Conservation (phyloP, 2,329 filamentous ascomycete species). For the Endocalyx cinctus region DNA sequence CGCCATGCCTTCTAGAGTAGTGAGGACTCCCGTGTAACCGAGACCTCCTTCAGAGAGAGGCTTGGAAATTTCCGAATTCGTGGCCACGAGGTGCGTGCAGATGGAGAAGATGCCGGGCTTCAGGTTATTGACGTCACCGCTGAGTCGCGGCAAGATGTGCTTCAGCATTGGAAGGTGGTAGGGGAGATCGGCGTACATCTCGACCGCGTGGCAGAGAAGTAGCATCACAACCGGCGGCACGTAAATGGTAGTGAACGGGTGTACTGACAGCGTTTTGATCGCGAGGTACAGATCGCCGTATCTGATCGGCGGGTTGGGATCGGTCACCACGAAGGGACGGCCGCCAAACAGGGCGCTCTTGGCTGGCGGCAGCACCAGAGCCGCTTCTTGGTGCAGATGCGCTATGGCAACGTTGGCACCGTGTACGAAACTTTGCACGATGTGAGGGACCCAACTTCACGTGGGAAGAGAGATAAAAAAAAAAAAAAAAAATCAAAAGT, state of each 20-base stretch:
- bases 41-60: slow-evolving; percentile 32
- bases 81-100: slow-evolving; percentile 34
- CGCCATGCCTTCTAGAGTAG: slow-evolving; percentile 36
- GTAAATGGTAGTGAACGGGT: slow-evolving; percentile 28
- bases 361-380: slow-evolving; percentile 22
- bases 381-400: slow-evolving; percentile 37
- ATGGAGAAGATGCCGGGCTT: slow-evolving; percentile 38
- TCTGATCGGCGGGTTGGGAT: slow-evolving; percentile 36
- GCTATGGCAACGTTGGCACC: slow-evolving; percentile 37
- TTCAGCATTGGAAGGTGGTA: slow-evolving; percentile 21
- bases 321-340: slow-evolving; percentile 36
- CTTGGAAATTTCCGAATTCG: slow-evolving; percentile 26
- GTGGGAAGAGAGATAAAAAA: slow-evolving; percentile 1
- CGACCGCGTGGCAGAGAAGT: slow-evolving; percentile 31
- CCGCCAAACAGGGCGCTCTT: slow-evolving; percentile 26
- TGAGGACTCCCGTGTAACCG: slow-evolving; percentile 33
- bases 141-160: slow-evolving; percentile 26
- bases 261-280: slow-evolving; percentile 28
- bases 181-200: slow-evolving; percentile 31
- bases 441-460: slow-evolving; percentile 30
- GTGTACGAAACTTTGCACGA: slow-evolving; percentile 37
- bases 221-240: slow-evolving; percentile 31
- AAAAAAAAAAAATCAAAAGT: neutral
- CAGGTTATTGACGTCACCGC: slow-evolving; percentile 30
- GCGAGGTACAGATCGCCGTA: slow-evolving; percentile 33